A percentile compares a stretch with the other conserved stretches of the same genome.
Conservation (phyloP, 495 filamentous ascomycete genomes). For the Neurospora sp. region DNA sequence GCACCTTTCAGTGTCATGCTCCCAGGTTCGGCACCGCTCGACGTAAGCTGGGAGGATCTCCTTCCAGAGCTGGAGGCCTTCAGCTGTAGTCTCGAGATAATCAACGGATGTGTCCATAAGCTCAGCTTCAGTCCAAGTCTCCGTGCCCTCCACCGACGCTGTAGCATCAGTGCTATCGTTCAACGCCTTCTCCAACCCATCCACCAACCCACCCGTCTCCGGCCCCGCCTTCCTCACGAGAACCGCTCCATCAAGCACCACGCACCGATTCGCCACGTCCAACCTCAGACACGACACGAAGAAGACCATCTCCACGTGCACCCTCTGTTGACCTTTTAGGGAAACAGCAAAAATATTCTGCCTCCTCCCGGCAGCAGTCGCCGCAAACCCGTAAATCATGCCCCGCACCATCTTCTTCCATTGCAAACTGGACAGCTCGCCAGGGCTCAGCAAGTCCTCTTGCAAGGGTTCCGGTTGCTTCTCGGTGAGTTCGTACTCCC, state of each 20-base stretch:
- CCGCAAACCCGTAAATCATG: not conserved
- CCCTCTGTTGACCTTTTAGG: not conserved
- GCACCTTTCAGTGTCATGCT: constrained; percentile 31
- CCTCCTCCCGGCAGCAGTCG: not conserved
- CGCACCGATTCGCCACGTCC: not conserved
- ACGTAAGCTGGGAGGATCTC: constrained; percentile 33
- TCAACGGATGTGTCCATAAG: not conserved
- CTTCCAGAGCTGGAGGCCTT: constrained; percentile 33
- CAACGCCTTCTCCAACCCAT: not conserved
- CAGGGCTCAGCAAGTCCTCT: not conserved
- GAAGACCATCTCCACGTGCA: not conserved
- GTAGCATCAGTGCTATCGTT: not conserved
- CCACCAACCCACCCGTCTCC: not conserved
- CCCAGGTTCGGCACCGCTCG: constrained; percentile 47
- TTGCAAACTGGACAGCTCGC: not conserved
- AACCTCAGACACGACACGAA: not conserved
- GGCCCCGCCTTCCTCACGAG: not conserved
- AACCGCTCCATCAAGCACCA: not conserved
- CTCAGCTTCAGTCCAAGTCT: not conserved
- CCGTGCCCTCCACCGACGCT: not conserved
- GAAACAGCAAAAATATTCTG: not conserved
- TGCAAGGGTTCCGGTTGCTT: not conserved
- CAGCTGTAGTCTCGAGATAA: not conserved
- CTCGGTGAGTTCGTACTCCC: not conserved
- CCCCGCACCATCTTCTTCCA: not conserved